Evolutionary conservation across 768 basidiomycete species (phyloP).

Genomic region (Auricularia heimuer): DNA sequence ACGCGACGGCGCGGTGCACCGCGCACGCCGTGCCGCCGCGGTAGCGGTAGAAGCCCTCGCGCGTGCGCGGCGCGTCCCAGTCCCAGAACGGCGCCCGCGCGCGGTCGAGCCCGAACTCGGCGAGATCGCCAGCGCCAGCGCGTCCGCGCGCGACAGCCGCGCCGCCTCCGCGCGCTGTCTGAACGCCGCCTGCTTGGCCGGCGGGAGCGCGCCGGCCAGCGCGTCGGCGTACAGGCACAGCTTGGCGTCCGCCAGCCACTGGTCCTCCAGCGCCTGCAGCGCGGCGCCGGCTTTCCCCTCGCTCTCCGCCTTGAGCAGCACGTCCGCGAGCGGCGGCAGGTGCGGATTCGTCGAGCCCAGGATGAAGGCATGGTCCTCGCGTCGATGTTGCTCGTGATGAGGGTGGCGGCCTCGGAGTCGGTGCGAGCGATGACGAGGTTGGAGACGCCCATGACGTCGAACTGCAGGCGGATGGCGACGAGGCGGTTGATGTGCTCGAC

Average conservation of each 20-base stretch:
- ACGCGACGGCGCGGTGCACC: constrained; percentile 83
- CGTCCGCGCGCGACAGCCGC: constrained; percentile 50
- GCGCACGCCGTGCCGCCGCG: constrained; percentile 95
- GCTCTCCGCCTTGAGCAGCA: constrained; percentile 80
- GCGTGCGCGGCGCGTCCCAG: constrained; percentile 89
- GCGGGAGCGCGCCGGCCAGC: constrained; percentile 57
- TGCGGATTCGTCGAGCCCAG: constrained; percentile 78
- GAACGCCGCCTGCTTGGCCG: constrained; percentile 39
- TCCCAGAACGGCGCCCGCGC: constrained; percentile 70
- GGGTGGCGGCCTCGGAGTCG: constrained; percentile 94
- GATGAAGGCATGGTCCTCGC: constrained; percentile 95
- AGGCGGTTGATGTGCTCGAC: constrained; percentile 97
- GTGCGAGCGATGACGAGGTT: constrained; percentile 91
- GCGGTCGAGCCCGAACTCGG: constrained; percentile 64
- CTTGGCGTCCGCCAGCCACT: constrained; percentile 72
- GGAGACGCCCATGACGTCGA: constrained; percentile 96
- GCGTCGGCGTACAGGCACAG: constrained; percentile 69
- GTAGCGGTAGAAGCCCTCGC: constrained; percentile 96
- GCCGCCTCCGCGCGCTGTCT: constrained; percentile 44
- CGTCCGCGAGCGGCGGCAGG: constrained; percentile 57
- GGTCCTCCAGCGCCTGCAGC: constrained; percentile 81
- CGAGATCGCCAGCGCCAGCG: constrained; percentile 46
- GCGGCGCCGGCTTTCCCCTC: constrained; percentile 68
- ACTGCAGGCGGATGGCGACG: constrained; percentile 93
- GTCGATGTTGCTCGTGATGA: constrained; percentile 95